Percentiles rank a stretch among this genome's conserved stretches.
phyloP scores from a whole-genome alignment of 2,329 filamentous ascomycete genomes.

The Setomelanomma holmii region DNA sequence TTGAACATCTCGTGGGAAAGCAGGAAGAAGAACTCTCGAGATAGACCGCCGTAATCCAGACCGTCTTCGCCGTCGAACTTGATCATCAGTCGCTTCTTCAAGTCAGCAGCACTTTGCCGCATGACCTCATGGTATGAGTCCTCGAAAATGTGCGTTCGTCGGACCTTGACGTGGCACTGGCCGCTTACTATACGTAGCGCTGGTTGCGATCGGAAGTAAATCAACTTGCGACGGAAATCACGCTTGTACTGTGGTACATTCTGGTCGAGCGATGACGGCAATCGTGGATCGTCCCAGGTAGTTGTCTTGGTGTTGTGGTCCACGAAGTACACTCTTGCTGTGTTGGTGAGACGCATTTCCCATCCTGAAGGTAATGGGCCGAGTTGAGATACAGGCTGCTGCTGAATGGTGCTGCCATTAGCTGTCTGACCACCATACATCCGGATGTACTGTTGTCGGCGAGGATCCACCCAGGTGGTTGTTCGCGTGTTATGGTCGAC shows the following conservation, averaged over 20 bases:
- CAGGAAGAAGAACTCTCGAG: slow-evolving; percentile 97
- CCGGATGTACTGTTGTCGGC: slow-evolving; percentile 95
- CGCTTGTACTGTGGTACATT: slow-evolving; percentile 99
- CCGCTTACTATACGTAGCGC: slow-evolving; percentile 94
- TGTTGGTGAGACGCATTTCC: slow-evolving; percentile 99
- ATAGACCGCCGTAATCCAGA: slow-evolving; percentile 96
- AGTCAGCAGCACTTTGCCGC: slow-evolving; percentile 89
- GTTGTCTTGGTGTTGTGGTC: slow-evolving; percentile 99
- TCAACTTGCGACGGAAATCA: slow-evolving; percentile 96
- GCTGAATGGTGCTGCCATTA: slow-evolving; percentile 83
- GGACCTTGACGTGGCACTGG: slow-evolving; percentile 97
- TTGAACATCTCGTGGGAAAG: slow-evolving; percentile 99
- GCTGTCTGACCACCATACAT: slow-evolving; percentile 92
- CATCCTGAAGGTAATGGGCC: slow-evolving; percentile 95
- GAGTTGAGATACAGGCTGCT: slow-evolving; percentile 95
- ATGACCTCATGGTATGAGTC: slow-evolving; percentile 99
- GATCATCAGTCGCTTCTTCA: slow-evolving; percentile 99
- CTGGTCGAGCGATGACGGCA: slow-evolving; percentile 95
- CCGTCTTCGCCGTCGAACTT: slow-evolving; percentile 99
- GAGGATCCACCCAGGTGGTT: slow-evolving; percentile 97
- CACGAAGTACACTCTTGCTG: slow-evolving; percentile 96
- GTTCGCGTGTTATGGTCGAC: slow-evolving; percentile 98
- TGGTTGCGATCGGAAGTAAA: slow-evolving; percentile 98
- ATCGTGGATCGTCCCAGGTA: slow-evolving; percentile 95
- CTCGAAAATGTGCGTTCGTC: slow-evolving; percentile 96